Evolutionary conservation across 2,329 filamentous ascomycete genomes (phyloP), one percentile per base, ranked within the genome.

Genomic region (Pseudopithomyces maydicus): DNA sequence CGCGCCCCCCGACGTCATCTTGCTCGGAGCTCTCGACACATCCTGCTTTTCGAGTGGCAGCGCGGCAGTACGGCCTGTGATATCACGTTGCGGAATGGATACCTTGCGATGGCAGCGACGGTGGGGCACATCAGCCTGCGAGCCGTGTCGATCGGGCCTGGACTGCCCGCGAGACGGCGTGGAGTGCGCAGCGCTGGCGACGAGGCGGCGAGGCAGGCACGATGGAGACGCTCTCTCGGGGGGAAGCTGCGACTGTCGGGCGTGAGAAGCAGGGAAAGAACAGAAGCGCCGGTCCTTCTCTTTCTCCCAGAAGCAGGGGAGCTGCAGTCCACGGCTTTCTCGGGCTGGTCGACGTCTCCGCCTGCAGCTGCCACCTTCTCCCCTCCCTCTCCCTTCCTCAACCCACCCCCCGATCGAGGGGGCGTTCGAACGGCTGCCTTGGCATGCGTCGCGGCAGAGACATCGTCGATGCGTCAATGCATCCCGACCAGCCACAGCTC

Each of bases 381-480:
- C 20, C 43, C 19, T 17, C 19, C 23, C 6, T 14, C 12, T 26
- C 23, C 42, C 19, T 6, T 43, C 38, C 35, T 14, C 23, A 29
- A 29, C 26, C 8, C 26, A 29, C 26, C 26, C 26, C 26, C 8
- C 26, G 26, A 29, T 29, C 26, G 26, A 29, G 26, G 8, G 26
- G 8, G 26, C 26, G 26, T 29, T 57, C 55, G 59, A 60, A 54
- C 55, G 50, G 48, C 38, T 53, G 68, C 58, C 63, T 66, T 66
- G 65, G 68, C 63, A 63, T 56, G 51, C 2, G 54, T 50, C 56
- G 50, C 59, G 55, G 52, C 49, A 52, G 15, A 29, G 35, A 22
- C 67, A 75, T 74, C 72, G 71, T 65, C 72, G 70, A 74, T 74
- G 64, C 47, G 2, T 46, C 32, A 46, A 54, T 39, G 45, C 56